A percentile compares a stretch with the other conserved stretches of the same genome.
Conservation (phyloP, 83 land plant species). For the Larix sibirica region DNA sequence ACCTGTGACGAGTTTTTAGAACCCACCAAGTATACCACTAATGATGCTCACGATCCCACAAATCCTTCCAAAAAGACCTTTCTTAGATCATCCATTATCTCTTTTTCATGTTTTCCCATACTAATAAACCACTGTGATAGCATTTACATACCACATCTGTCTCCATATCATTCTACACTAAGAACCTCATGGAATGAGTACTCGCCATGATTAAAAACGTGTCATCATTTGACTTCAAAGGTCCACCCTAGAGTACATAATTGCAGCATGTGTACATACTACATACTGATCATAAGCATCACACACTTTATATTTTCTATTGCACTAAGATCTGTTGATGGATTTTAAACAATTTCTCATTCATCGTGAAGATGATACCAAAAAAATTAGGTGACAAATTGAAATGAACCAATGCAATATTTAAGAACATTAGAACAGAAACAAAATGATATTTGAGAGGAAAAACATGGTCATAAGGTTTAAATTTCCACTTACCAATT, state of each 20-base stretch:
- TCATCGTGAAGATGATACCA: neutral
- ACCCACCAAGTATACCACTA: neutral
- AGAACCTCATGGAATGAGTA: neutral
- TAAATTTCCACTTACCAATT: constrained; percentile 48
- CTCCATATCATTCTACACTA: neutral
- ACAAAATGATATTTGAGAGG: neutral
- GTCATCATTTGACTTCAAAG: neutral
- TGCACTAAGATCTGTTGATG: neutral
- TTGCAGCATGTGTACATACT: too few species aligned
- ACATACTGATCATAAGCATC: neutral
- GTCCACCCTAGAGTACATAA: neutral
- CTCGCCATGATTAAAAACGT: neutral
- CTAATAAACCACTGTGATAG: too few species aligned
- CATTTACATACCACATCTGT: neutral
- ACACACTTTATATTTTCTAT: neutral
- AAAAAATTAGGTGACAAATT: neutral
- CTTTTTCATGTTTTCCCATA: too few species aligned
- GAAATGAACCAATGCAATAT: neutral
- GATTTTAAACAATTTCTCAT: neutral
- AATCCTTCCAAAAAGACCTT: too few species aligned
- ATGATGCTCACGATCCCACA: too few species aligned
- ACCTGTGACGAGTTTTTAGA: too few species aligned
- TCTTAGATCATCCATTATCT: too few species aligned
- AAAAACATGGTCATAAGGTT: neutral
- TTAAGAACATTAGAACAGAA: neutral